Percentiles rank a stretch among this genome's conserved stretches.
Evolutionary conservation across 2,329 filamentous ascomycete species (phyloP).

Genomic region (Talaromyces sp.): DNA sequence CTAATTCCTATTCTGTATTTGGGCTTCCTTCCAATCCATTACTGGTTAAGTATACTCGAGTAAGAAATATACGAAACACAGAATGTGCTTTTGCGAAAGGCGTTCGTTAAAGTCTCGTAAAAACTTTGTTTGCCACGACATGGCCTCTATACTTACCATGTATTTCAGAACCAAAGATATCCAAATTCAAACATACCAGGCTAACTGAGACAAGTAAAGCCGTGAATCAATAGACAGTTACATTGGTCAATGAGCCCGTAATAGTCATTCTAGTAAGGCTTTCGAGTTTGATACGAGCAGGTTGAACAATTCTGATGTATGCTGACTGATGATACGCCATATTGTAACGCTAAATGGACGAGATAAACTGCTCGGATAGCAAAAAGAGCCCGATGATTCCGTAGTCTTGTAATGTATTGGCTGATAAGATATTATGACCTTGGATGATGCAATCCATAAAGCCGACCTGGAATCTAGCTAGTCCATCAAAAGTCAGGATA

Average conservation of each 20-base stretch:
- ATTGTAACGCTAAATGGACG: background rate
- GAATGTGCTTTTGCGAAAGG: background rate
- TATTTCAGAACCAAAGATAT: background rate
- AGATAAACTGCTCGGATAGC: background rate
- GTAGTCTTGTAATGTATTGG: background rate
- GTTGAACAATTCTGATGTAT: background rate
- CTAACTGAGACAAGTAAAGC: background rate
- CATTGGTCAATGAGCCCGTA: background rate
- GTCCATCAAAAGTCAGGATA: background rate
- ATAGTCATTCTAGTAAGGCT: too few species aligned
- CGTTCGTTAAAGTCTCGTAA: background rate
- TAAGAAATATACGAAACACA: too few species aligned
- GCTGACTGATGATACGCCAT: constrained; percentile 4
- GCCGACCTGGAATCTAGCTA: background rate
- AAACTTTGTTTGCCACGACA: background rate
- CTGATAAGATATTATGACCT: background rate
- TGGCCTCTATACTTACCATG: background rate
- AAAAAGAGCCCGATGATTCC: background rate
- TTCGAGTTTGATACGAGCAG: background rate
- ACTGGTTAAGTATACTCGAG: too few species aligned
- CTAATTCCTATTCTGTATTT: background rate
- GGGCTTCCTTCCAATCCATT: background rate
- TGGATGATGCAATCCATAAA: background rate
- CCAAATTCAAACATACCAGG: background rate
- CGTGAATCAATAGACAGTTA: background rate